Percentiles rank a stretch among this genome's conserved stretches.
Evolutionary conservation across 352 stramenopile species (phyloP).

Genomic region (Pythium insidiosum): DNA sequence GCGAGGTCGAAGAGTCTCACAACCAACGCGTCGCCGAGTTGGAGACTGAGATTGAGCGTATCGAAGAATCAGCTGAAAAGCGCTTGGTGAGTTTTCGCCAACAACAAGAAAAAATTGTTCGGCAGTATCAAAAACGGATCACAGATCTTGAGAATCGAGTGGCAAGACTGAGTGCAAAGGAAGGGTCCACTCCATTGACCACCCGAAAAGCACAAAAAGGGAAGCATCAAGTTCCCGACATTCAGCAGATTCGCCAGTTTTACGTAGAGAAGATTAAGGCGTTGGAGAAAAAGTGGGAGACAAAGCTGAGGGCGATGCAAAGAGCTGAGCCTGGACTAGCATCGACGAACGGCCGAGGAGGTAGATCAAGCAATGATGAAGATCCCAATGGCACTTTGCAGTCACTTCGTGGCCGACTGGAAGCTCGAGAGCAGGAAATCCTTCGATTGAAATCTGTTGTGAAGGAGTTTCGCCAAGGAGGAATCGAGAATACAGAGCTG

Average conservation of each 20-base stretch:
- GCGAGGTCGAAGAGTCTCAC: slow-evolving; percentile 25
- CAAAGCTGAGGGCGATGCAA: slow-evolving; percentile 49
- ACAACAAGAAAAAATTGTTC: slow-evolving; percentile 68
- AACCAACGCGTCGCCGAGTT: slow-evolving; percentile 30
- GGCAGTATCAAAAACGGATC: slow-evolving; percentile 62
- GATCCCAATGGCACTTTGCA: no score
- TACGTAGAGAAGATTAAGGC: slow-evolving; percentile 74
- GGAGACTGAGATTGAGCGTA: slow-evolving; percentile 35
- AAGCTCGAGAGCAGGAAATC: no score
- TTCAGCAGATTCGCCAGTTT: slow-evolving; percentile 53
- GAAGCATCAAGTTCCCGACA: no score
- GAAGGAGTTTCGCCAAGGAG: no score
- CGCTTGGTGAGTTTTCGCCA: slow-evolving; percentile 67
- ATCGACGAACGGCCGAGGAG: no score
- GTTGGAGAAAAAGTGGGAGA: slow-evolving; percentile 63
- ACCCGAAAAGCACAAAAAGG: not conserved
- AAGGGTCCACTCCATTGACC: not conserved
- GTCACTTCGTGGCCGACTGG: no score
- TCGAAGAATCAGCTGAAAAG: slow-evolving; percentile 39
- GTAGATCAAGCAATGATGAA: no score
- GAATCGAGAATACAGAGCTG: no score
- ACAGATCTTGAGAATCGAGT: slow-evolving; percentile 40
- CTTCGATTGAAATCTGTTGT: no score
- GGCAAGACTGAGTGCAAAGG: slow-evolving; percentile 4
- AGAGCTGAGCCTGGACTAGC: slow-evolving; percentile 5